Base-by-base conservation (phyloP, 495 filamentous ascomycete species). In the Lentithecium fluviatile region DNA sequence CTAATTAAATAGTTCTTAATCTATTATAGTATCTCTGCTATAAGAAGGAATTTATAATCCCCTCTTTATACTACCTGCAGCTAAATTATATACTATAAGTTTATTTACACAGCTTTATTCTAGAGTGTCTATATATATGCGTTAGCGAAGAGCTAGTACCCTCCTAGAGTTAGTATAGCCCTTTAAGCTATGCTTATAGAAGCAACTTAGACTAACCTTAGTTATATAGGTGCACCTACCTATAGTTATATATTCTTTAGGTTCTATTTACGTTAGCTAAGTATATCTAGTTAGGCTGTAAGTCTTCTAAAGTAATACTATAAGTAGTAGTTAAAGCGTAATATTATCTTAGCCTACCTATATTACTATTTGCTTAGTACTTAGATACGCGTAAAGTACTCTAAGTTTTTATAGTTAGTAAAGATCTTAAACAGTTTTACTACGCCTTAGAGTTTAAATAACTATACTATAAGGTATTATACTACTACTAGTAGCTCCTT, bases 401-500 rank as follows among this genome's bases (percentile, higher is more conserved):
- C 15, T 23, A 49, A 19, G 15, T 23, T 21, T 23, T 49, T 49
- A 49, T 49, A 23, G 15, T 49, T 23, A 23, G 19, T 26, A 20
- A 49, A 23, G 23, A 49, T 49, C n/a, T 15, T 49, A 49, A 49
- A 49, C 2, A 6, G 23, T 49, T 6, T 3, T n/a, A 3, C 13
- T 5, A 49, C 6, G 6, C 46, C 15, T 23, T 23, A 20, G 2
- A 49, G 19, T 26, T 49, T 15, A 10, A 49, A 19, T 49, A 49
- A 5, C 23, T 49, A 49, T 7, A 49, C 19, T 26, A 20, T 49
- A 23, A 49, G 23, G 19, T 49, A 49, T 26, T 49, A 49, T 7
- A 49, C 23, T 23, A 49, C 23, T 21, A 26, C 46, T 49, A 49
- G 46, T 2, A 49, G 23, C 19, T 49, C 23, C 15, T 49, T 49